Evolutionary conservation across 2,329 filamentous ascomycete species (phyloP).

Genomic region (Verticillium albo-atrum): DNA sequence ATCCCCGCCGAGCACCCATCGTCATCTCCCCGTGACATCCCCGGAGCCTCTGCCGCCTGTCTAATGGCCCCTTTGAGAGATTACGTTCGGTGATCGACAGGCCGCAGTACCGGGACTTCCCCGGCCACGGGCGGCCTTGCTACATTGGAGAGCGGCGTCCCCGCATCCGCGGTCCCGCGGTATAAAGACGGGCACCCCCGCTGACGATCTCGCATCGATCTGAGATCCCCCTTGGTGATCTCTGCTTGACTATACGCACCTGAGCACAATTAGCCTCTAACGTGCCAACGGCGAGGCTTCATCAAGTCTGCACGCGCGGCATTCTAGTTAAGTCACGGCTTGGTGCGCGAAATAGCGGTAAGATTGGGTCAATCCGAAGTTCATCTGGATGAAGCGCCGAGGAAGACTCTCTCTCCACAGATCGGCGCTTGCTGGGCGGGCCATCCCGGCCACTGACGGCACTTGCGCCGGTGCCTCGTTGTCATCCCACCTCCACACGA

Average conservation of each 20-base stretch:
- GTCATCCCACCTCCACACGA: not conserved
- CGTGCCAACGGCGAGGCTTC: not conserved
- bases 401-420: no score
- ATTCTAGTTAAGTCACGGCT: not conserved
- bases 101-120: not conserved
- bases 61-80: not conserved
- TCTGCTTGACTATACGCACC: not conserved
- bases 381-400: not conserved
- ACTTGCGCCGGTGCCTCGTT: not conserved
- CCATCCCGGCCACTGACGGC: not conserved
- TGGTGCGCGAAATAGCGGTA: not conserved
- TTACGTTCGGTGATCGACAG: not conserved
- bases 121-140: not conserved
- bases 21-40: not conserved
- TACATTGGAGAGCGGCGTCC: not conserved
- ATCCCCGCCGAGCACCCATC: no score
- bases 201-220: not conserved
- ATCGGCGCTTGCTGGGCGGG: not conserved
- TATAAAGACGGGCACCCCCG: not conserved
- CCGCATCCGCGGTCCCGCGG: not conserved
- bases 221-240: not conserved
- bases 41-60: not conserved
- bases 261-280: not conserved
- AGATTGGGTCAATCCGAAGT: not conserved
- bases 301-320: not conserved